Evolutionary conservation across 2,329 filamentous ascomycete species (phyloP).

Genomic region (Diplodia sapinea): DNA sequence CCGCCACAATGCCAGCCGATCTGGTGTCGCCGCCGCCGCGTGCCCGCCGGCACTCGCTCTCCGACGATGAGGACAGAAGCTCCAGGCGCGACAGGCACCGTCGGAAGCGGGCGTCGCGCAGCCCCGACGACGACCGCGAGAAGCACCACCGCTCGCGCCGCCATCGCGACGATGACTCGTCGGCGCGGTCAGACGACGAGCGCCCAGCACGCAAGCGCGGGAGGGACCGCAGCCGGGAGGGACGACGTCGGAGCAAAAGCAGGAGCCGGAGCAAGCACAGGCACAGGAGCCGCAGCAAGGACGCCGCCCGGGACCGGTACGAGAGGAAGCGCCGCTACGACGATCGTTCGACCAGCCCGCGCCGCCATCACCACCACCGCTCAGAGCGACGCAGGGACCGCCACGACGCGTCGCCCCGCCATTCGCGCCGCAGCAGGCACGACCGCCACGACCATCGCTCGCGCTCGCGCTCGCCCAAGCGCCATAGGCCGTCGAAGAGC

Average conservation of each 20-base stretch:
- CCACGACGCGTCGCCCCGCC: constrained; percentile 11
- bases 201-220: constrained; percentile 5
- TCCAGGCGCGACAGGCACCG: constrained; percentile 12
- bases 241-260: constrained; percentile 30
- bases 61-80: constrained; percentile 15
- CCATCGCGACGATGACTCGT: constrained; percentile 14
- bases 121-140: constrained; percentile 34
- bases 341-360: constrained; percentile 38
- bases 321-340: constrained; percentile 30
- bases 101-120: constrained; percentile 40
- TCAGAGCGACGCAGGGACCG: constrained; percentile 36
- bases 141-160: constrained; percentile 30
- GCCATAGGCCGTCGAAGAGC: constrained; percentile 41
- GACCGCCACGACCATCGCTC: constrained; percentile 27
- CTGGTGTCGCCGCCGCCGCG: constrained; percentile 18
- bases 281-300: constrained; percentile 32
- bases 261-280: constrained; percentile 32
- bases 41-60: constrained; percentile 2
- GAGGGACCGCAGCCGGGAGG: neutral
- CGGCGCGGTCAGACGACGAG: constrained; percentile 4
- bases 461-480: constrained; percentile 42
- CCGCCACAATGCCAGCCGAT: constrained; percentile 10
- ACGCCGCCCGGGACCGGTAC: constrained; percentile 26
- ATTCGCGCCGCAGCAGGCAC: constrained; percentile 34
- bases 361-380: constrained; percentile 40